phyloP scores from a whole-genome alignment of 768 basidiomycete genomes.

The Collybia sordida region DNA sequence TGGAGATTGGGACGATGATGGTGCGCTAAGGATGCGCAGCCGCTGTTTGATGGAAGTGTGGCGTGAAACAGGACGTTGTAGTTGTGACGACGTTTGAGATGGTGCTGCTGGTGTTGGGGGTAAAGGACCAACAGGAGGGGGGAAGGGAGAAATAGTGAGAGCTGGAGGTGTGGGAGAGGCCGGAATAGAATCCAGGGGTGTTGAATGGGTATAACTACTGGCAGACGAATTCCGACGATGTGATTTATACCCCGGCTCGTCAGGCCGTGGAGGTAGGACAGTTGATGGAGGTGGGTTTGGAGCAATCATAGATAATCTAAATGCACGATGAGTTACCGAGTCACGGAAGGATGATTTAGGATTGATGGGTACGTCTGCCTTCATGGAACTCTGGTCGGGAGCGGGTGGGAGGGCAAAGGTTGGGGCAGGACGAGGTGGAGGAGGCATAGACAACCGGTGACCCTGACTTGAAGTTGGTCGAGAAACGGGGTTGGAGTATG shows the following conservation, averaged over 20 bases:
- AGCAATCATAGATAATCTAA: constrained; percentile 58
- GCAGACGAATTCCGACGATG: constrained; percentile 37
- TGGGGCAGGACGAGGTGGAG: constrained; percentile 74
- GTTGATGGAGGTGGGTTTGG: constrained; percentile 65
- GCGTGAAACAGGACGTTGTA: constrained; percentile 35
- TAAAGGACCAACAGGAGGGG: constrained; percentile 16
- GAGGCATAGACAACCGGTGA: constrained; percentile 63
- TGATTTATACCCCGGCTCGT: constrained; percentile 41
- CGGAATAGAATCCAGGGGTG: constrained; percentile 40
- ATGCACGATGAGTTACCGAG: constrained; percentile 54
- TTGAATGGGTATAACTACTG: constrained; percentile 24
- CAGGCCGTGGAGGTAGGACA: constrained; percentile 66
- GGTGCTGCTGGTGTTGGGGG: constrained; percentile 17
- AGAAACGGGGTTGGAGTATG: constrained; percentile 32
- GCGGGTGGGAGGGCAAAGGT: constrained; percentile 67
- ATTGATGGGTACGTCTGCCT: constrained; percentile 15
- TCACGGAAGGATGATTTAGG: constrained; percentile 50
- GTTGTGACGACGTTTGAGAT: constrained; percentile 34
- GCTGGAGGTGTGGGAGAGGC: constrained; percentile 42
- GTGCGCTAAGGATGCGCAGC: constrained; percentile 66
- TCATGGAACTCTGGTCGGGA: constrained; percentile 36
- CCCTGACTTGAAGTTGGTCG: constrained; percentile 41
- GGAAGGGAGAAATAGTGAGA: constrained; percentile 10
- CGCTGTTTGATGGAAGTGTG: constrained; percentile 58
- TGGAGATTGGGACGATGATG: constrained; percentile 27